Base-by-base conservation (phyloP, 1,139 yeast genomes). In the Maudiozyma humilis region DNA sequence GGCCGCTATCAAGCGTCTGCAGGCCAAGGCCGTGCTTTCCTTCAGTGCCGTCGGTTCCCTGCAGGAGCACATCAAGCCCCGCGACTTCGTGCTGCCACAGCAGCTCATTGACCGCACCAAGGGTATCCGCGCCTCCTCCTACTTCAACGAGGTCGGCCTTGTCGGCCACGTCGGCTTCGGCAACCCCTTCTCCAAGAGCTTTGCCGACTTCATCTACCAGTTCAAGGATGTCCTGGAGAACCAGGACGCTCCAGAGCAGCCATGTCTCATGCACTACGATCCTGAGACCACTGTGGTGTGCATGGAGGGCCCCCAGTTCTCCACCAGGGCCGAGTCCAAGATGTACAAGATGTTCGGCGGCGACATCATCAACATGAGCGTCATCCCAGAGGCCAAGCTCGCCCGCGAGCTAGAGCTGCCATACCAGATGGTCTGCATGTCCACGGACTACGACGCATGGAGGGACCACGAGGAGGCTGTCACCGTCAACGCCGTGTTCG, bases 261-360 rank as follows among this genome's bases (percentile, higher is more conserved):
- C 63, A 40, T 55, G 59, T 42, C 36, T 51, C 37, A 44, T 59
- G 51, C 64, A 62, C 44, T 60, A 60, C 42, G 81, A 79, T 45
- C 65, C 67, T 44, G 96, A 89, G 58, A 69, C 85, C 50, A 83
- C 94, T 2, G 78, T 93, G 39, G 75, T 93, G 49, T 91, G 98
- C 68, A 91, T 91, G 98, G 99, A 91, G 67, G 99, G 99, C 34
- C 99, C 99, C 2, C 96, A 93, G 46, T 91, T 91, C 67, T 82
- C 95, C 40, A 91, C 98, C 14, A 76, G 98, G 52, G 97, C 98
- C n/a, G 99, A 91, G 68, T 86, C 96, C 16, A 77, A 75, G 63
- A 67, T 91, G 64, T 93, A 91, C 70, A 76, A 88, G 60, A 68
- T 82, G 34, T 84, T 94, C 82, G 96, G 96, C 47, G 98, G 96